Conservation (phyloP, 2,329 filamentous ascomycete genomes). For the Bipolaris victoriae region DNA sequence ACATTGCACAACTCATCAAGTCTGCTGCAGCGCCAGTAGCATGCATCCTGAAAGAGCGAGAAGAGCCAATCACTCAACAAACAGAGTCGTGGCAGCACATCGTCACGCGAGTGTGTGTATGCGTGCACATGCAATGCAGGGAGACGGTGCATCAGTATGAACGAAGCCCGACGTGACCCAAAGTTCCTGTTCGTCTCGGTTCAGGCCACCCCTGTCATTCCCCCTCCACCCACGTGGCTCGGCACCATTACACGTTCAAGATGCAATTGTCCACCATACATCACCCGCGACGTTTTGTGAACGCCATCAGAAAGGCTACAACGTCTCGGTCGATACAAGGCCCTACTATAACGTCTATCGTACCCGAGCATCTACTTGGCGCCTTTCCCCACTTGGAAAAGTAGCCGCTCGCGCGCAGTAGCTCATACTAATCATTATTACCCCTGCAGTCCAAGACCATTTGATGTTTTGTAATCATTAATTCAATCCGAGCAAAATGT, state of each 20-base stretch:
- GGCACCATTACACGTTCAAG: background rate
- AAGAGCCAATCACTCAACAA: no score
- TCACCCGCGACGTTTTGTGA: background rate
- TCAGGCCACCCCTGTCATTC: background rate
- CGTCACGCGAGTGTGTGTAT: no score
- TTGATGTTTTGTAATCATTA: conserved; percentile 41
- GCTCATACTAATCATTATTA: conserved; percentile 24
- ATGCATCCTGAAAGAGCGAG: no score
- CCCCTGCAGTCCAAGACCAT: conserved; percentile 10
- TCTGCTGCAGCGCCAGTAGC: no score
- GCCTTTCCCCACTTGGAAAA: background rate
- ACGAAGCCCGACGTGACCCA: background rate
- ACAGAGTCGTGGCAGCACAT: no score
- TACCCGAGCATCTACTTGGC: background rate
- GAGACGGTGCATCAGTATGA: background rate
- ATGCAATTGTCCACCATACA: background rate
- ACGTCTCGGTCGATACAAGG: background rate
- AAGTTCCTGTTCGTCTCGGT: conserved; percentile 4
- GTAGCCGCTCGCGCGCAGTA: conserved; percentile 5
- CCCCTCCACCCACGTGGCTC: background rate
- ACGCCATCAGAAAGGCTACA: background rate
- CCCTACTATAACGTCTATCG: background rate
- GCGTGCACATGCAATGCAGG: background rate
- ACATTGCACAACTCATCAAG: no score
- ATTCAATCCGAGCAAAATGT: conserved; percentile 6